phyloP scores from a whole-genome alignment of 805 yeast genomes.

The Starmera dryadoides region DNA sequence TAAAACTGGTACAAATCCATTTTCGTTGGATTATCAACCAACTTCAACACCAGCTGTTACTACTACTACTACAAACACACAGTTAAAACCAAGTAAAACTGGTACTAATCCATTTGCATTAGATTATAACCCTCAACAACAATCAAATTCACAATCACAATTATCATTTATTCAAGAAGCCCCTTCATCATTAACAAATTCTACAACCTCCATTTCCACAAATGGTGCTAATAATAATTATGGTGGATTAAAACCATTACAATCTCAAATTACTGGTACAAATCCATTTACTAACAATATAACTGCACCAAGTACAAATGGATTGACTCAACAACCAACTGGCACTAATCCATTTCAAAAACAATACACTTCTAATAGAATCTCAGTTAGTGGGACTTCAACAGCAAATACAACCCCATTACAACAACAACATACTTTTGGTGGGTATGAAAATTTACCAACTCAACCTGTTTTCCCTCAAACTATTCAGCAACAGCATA shows the following conservation, averaged over 20 bases:
- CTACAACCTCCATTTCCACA: too few relatives aligned
- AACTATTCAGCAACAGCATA: constrained; percentile 37
- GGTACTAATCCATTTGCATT: too few relatives aligned
- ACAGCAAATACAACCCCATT: background rate
- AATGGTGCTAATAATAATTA: too few relatives aligned
- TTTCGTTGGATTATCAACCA: too few relatives aligned
- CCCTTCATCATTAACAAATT: constrained; percentile 5
- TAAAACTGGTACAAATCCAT: constrained; percentile 33
- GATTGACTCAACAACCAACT: constrained; percentile 4
- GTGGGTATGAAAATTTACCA: constrained; percentile 61
- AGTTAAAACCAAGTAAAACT: too few relatives aligned
- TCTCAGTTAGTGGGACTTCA: constrained; percentile 4
- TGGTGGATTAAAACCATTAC: constrained; percentile 6
- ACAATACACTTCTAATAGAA: constrained; percentile 24
- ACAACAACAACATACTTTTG: constrained; percentile 55
- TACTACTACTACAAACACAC: too few relatives aligned
- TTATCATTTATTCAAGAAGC: constrained; percentile 15
- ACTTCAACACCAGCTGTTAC: too few relatives aligned
- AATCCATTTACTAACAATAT: constrained; percentile 41
- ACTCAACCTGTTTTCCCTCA: constrained; percentile 67
- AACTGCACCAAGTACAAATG: too few relatives aligned
- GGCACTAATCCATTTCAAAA: constrained; percentile 8
- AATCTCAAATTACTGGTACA: constrained; percentile 22
- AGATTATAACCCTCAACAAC: constrained; percentile 18
- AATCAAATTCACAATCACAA: constrained; percentile 5